phyloP scores from a whole-genome alignment of 345 rosid species.

The Leavenworthia alabamica region DNA sequence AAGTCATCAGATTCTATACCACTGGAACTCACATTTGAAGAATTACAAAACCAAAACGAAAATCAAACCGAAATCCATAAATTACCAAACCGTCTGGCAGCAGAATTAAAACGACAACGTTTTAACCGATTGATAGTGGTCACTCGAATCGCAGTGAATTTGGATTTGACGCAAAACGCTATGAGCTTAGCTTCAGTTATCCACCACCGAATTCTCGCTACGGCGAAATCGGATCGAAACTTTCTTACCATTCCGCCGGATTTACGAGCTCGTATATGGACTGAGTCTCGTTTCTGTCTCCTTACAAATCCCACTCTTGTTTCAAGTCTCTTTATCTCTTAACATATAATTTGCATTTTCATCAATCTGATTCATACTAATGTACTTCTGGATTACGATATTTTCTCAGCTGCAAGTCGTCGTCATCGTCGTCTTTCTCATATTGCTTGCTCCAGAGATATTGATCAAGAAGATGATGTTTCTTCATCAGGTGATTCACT shows the following conservation, averaged over 20 bases:
- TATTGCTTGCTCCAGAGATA: conserved; percentile 39
- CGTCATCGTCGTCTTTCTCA: conserved; percentile 28
- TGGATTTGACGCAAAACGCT: conserved; percentile 10
- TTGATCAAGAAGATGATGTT: conserved; percentile 51
- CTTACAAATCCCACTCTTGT: conserved; percentile 19
- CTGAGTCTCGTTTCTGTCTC: conserved; percentile 31
- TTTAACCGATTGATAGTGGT: conserved; percentile 6
- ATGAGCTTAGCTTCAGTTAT: conserved; percentile 67
- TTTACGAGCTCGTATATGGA: conserved; percentile 32
- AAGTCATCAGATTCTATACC: no score
- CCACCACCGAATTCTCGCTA: conserved; percentile 42
- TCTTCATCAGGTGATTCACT: conserved; percentile 46
- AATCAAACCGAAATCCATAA: no score
- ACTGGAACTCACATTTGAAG: no score
- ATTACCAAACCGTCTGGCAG: not conserved
- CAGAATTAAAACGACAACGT: not conserved
- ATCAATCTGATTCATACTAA: not conserved
- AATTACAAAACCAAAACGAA: no score
- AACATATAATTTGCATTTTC: not conserved
- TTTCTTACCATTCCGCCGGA: conserved; percentile 32
- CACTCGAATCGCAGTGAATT: conserved; percentile 9
- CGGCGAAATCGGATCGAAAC: conserved; percentile 38
- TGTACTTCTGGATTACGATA: conserved; percentile 12
- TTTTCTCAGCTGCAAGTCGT: conserved; percentile 33
- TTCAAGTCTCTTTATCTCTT: conserved; percentile 29